Evolutionary conservation across 108 stramenopile genomes (phyloP), one percentile per base, ranked within the genome.

Genomic region (Nannochloropsis gaditana): DNA sequence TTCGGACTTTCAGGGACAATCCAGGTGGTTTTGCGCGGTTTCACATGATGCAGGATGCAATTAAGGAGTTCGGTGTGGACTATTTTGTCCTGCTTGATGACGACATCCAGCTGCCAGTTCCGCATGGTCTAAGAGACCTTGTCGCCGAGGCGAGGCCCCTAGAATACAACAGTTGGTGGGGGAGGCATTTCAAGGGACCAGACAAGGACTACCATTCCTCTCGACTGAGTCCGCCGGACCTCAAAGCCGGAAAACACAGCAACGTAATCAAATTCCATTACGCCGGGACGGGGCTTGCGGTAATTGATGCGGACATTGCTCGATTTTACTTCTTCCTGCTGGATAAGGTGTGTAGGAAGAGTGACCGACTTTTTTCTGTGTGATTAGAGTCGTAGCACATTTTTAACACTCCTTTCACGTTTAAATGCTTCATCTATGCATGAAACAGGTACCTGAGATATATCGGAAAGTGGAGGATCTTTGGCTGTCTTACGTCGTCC

Each of bases 391-490:
- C 31, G 1, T 31, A 31, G 31, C 31, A 31, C 31, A 31, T 1
- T 31, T 31, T 31, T 1, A 31, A 31, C 31, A 31, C 31, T n/a
- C 1, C 59, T 73, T 15, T 73, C 19, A n/a, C 59, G 15, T 73
- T 73, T 0, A 73, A 3, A n/a, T 73, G 19, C 6, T 73, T n/a
- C 0, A 73, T 73, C 15, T 73, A 73, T 73, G n/a, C 59, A 73
- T 73, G n/a, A 15, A 3, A 6, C 15, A 73, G 59, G 59, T 73
- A 15, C 59, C 59, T n/a, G 59, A 73, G 59, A n/a, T n/a, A 3
- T 73, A 73, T n/a, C 59, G 59, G n/a, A 73, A 73, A n/a, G 59
- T 73, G 59, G 59, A 73, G n/a, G 59, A 73, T n/a, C 59, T 73
- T n/a, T 73, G 59, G 59, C 59, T 73, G 19, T 73, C 59, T n/a